Conservation (phyloP, 2,329 filamentous ascomycete genomes). For the Diplodia seriata region DNA sequence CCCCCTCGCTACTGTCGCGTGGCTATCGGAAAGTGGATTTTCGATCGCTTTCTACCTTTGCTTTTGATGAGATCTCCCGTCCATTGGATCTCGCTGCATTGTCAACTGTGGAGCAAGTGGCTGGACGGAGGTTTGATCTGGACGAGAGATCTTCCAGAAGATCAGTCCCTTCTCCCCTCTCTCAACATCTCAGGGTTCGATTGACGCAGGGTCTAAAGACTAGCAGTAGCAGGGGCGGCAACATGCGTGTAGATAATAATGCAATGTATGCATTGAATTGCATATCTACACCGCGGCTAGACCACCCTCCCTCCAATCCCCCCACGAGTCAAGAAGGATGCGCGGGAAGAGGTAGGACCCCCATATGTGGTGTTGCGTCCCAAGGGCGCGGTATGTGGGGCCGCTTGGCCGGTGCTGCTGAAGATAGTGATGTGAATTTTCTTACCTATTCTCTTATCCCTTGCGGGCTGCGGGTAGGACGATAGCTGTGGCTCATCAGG, state of each 20-base stretch:
- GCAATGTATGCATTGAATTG: neutral
- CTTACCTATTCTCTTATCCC: neutral
- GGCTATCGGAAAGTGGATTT: conserved; percentile 1
- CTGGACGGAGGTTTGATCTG: neutral
- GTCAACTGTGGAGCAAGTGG: neutral
- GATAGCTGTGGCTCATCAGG: neutral
- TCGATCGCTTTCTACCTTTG: neutral
- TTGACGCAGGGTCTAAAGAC: neutral
- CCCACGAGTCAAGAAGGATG: neutral
- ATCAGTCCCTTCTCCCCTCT: neutral
- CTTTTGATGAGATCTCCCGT: neutral
- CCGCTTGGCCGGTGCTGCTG: neutral
- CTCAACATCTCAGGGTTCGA: neutral
- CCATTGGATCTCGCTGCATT: neutral
- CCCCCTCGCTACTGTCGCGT: neutral
- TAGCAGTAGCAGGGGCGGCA: no score
- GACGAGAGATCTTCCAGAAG: neutral
- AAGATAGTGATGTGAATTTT: neutral
- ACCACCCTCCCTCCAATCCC: neutral
- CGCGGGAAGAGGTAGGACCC: neutral
- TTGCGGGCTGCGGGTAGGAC: neutral
- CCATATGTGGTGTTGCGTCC: neutral
- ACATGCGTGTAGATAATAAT: neutral
- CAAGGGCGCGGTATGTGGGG: conserved; percentile 1
- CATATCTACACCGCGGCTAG: neutral